Conservation (phyloP, 352 stramenopile species). For the Saprolegnia parasitica region DNA sequence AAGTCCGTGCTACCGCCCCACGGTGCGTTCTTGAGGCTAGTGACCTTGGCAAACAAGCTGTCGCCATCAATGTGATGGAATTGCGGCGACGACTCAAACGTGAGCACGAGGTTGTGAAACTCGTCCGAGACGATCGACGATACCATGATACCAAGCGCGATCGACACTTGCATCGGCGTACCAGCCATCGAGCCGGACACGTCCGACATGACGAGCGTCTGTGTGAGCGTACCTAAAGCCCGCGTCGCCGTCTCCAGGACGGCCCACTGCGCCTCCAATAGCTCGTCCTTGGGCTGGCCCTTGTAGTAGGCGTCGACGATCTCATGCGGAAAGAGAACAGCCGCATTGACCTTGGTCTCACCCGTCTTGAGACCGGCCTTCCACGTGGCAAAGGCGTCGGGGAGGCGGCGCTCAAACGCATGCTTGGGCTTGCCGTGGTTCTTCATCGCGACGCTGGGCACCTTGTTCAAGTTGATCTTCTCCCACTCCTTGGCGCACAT, state of each 20-base stretch:
- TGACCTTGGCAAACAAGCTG: constrained; percentile 36
- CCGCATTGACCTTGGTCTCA: constrained; percentile 44
- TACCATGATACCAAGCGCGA: constrained; percentile 41
- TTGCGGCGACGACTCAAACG: constrained; percentile 38
- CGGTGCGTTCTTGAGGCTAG: constrained; percentile 30
- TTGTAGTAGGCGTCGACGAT: constrained; percentile 41
- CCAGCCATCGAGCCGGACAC: constrained; percentile 46
- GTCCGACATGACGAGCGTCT: constrained; percentile 49
- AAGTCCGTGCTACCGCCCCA: constrained; percentile 63
- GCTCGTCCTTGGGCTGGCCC: not conserved
- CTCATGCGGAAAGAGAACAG: constrained; percentile 44
- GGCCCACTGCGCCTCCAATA: constrained; percentile 49
- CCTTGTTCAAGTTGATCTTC: constrained; percentile 39
- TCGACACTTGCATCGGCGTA: constrained; percentile 42
- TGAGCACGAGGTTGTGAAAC: constrained; percentile 53
- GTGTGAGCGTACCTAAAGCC: constrained; percentile 30
- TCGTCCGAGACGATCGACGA: constrained; percentile 41
- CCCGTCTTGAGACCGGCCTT: constrained; percentile 35
- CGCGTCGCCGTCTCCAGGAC: constrained; percentile 36
- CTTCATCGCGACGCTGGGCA: constrained; percentile 47
- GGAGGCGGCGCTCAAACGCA: constrained; percentile 39
- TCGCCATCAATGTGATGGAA: constrained; percentile 44
- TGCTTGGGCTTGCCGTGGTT: constrained; percentile 43
- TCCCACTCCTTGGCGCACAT: constrained; percentile 55
- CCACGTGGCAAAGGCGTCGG: constrained; percentile 38